phyloP scores from a whole-genome alignment of 2,329 filamentous ascomycete species.

The Aspergillus alliaceus region DNA sequence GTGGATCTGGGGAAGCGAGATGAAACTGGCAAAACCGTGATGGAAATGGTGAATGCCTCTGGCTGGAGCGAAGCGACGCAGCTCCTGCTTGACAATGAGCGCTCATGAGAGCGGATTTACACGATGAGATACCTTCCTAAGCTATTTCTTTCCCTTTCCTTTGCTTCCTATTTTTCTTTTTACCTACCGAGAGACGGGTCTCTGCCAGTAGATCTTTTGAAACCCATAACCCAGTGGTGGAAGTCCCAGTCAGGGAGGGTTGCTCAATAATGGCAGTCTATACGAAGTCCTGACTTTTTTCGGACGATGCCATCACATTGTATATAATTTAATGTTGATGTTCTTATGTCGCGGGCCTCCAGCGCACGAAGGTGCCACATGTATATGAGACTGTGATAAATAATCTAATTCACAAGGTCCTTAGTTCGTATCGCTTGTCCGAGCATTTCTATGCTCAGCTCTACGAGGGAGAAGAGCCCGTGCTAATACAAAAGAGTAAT shows the following conservation, averaged over 20 bases:
- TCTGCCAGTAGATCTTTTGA: not conserved
- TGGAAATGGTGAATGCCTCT: constrained; percentile 59
- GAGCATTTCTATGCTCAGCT: no score
- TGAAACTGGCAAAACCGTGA: constrained; percentile 55
- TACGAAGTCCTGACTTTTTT: no score
- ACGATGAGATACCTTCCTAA: not conserved
- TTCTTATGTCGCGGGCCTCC: no score
- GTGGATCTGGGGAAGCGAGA: constrained; percentile 56
- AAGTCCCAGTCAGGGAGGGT: not conserved
- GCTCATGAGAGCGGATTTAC: not conserved
- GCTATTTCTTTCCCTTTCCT: not conserved
- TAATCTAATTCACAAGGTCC: no score
- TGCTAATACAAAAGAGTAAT: no score
- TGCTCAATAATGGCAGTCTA: no score
- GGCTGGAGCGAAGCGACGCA: constrained; percentile 60
- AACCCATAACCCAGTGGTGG: not conserved
- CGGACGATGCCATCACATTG: no score
- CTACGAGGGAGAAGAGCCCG: no score
- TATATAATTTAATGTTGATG: no score
- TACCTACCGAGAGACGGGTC: not conserved
- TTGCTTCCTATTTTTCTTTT: not conserved
- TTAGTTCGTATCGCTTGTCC: no score
- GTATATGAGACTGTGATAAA: no score
- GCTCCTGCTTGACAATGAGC: constrained; percentile 38
- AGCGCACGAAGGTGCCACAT: no score